These are phyloP conservation scores for Monocercomonoides exilis DNA, from an alignment of 78 protist genomes.

Conservation along the genomic window DNA sequence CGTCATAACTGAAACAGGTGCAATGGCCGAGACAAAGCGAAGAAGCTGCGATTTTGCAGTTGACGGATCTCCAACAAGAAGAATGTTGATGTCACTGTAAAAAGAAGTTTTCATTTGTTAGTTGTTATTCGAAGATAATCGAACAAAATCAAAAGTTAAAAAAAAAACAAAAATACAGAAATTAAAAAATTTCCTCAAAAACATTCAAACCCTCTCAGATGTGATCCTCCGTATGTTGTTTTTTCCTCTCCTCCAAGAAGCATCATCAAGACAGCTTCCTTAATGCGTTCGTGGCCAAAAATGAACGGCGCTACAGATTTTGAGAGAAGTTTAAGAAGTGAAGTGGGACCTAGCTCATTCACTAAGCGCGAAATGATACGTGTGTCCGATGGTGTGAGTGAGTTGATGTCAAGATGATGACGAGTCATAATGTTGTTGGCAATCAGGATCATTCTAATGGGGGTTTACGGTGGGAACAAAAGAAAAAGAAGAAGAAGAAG, in stretches of 20 bases:
- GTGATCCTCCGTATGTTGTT: conserved; percentile 69
- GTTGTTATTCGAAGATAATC: too few relatives aligned
- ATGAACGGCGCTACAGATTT: conserved; percentile 60
- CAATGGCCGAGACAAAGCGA: conserved; percentile 75
- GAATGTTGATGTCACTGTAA: conserved; percentile 76
- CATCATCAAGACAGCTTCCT: conserved; percentile 75
- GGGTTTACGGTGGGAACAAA: not conserved
- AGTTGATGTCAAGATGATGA: not conserved
- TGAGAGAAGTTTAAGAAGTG: conserved; percentile 50
- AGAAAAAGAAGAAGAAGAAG: too few relatives aligned
- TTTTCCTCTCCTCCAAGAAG: conserved; percentile 94
- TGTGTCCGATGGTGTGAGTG: not conserved
- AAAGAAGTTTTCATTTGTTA: too few relatives aligned
- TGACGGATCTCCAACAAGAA: conserved; percentile 98
- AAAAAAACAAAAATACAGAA: too few relatives aligned
- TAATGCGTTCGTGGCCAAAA: conserved; percentile 79
- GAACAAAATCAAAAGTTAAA: too few relatives aligned
- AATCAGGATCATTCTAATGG: conserved; percentile 58
- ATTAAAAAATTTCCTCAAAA: too few relatives aligned
- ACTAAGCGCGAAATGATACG: not conserved
- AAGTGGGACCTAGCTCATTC: not conserved
- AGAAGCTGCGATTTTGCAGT: conserved; percentile 97
- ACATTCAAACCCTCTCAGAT: conserved; percentile 65
- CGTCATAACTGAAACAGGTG: conserved; percentile 92
- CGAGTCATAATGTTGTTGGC: conserved; percentile 48